Conservation (phyloP, 495 filamentous ascomycete genomes). For the Penicilliopsis zonata region DNA sequence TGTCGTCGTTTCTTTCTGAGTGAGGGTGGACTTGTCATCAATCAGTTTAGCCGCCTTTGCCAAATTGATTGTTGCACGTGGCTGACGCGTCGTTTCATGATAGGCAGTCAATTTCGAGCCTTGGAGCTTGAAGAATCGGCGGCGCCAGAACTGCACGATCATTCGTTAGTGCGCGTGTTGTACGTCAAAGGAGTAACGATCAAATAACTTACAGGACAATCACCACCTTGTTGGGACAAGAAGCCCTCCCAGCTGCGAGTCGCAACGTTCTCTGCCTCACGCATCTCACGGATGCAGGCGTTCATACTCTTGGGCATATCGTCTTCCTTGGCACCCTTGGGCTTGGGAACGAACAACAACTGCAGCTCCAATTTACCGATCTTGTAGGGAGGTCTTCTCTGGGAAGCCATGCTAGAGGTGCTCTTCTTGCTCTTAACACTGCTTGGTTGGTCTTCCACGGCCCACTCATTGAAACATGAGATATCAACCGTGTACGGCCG, state of each 20-base stretch:
- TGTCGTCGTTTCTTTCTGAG: slow-evolving; percentile 62
- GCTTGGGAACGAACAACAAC: slow-evolving; percentile 85
- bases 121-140: slow-evolving; percentile 90
- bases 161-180: slow-evolving; percentile 14
- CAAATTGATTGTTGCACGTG: slow-evolving; percentile 91
- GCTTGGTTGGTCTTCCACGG: slow-evolving; percentile 64
- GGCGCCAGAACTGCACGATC: slow-evolving; percentile 82
- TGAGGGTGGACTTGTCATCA: slow-evolving; percentile 77
- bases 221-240: slow-evolving; percentile 91
- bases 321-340: slow-evolving; percentile 76
- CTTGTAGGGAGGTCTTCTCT: slow-evolving; percentile 77
- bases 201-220: slow-evolving; percentile 74
- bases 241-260: slow-evolving; percentile 72
- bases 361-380: slow-evolving; percentile 90
- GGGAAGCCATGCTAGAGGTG: slow-evolving; percentile 42
- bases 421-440: slow-evolving; percentile 87
- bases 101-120: slow-evolving; percentile 89
- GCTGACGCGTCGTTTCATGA: slow-evolving; percentile 89
- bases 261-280: slow-evolving; percentile 66
- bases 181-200: slow-evolving; percentile 1
- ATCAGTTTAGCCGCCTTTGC: slow-evolving; percentile 90
- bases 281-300: slow-evolving; percentile 81
- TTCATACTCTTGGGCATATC: slow-evolving; percentile 99
- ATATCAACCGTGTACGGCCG: slow-evolving; percentile 78
- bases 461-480: slow-evolving; percentile 97